phyloP scores from a whole-genome alignment of 208 protist genomes.

The Angomonas deanei region DNA sequence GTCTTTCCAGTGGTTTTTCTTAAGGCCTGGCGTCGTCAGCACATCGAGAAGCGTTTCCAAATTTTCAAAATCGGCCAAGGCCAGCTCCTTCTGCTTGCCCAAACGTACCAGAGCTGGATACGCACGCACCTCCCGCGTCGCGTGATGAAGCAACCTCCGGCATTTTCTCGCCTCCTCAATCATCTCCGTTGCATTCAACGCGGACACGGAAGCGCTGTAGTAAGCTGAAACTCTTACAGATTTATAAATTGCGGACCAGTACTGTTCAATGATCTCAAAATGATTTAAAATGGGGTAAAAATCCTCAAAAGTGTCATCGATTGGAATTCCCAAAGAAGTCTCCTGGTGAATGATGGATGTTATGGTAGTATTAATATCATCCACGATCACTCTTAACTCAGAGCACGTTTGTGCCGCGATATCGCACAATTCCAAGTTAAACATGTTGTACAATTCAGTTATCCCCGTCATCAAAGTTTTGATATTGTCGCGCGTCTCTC shows the following conservation, averaged over 20 bases:
- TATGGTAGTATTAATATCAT: conserved; percentile 35
- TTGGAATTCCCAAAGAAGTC: conserved; percentile 27
- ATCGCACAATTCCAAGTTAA: conserved; percentile 80
- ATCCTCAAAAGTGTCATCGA: conserved; percentile 56
- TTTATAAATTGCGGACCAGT: conserved; percentile 63
- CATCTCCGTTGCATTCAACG: conserved; percentile 43
- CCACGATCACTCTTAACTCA: conserved; percentile 65
- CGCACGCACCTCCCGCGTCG: conserved; percentile 58
- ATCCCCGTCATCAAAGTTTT: conserved; percentile 65
- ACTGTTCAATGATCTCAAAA: conserved; percentile 84
- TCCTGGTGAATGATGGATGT: conserved; percentile 60
- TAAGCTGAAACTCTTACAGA: conserved; percentile 58
- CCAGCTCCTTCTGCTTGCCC: conserved; percentile 74
- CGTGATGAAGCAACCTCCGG: conserved; percentile 65
- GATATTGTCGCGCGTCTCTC: conserved; percentile 39
- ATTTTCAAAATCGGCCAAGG: conserved; percentile 71
- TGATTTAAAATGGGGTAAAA: conserved; percentile 45
- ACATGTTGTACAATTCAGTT: conserved; percentile 76
- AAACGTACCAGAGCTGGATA: conserved; percentile 65
- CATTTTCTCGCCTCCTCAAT: conserved; percentile 77
- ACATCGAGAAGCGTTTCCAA: conserved; percentile 55
- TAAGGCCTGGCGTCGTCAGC: conserved; percentile 72
- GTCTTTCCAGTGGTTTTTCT: conserved; percentile 87
- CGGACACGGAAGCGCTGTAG: conserved; percentile 61
- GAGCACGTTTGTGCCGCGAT: conserved; percentile 82